Percentiles rank a stretch among this genome's conserved stretches.
phyloP scores from a whole-genome alignment of 163 green algal species.

The Scenedesmus sp. region DNA sequence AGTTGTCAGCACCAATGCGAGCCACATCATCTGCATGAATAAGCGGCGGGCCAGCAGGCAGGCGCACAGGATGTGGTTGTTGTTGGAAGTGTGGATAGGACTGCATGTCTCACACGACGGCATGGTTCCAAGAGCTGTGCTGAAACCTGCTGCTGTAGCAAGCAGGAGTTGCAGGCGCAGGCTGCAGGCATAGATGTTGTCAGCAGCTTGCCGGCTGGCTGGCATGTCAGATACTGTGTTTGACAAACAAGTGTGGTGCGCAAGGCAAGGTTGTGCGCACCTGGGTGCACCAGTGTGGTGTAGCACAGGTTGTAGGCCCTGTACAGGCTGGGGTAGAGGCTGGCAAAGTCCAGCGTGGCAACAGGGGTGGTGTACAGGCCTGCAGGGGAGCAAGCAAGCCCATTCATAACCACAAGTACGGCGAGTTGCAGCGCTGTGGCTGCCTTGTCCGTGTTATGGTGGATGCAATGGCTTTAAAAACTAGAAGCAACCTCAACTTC shows the following conservation, averaged over 20 bases:
- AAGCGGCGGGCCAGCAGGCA: neutral
- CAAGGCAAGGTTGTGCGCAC: neutral
- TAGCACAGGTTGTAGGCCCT: constrained; percentile 88
- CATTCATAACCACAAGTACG: neutral
- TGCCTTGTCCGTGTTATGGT: too few species aligned
- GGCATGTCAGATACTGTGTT: too few species aligned
- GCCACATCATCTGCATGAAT: constrained; percentile 62
- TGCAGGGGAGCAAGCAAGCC: neutral
- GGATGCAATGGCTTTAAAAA: too few species aligned
- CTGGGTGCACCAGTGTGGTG: constrained; percentile 73
- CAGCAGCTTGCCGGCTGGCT: too few species aligned
- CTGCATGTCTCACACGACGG: neutral
- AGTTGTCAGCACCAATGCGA: constrained; percentile 53
- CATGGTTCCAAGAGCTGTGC: too few species aligned
- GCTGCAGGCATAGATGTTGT: too few species aligned
- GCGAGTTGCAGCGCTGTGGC: constrained; percentile 20
- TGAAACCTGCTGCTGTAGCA: too few species aligned
- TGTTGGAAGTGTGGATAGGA: too few species aligned
- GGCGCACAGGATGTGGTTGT: neutral
- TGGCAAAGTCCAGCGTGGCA: constrained; percentile 88
- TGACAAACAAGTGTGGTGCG: too few species aligned
- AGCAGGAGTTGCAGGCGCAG: too few species aligned
- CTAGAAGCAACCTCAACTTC: neutral
- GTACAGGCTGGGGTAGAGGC: constrained; percentile 86
- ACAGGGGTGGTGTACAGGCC: constrained; percentile 80